These are phyloP conservation scores for Kwoniella dejecticola DNA, from an alignment of 768 basidiomycete species.

Conservation along the genomic window DNA sequence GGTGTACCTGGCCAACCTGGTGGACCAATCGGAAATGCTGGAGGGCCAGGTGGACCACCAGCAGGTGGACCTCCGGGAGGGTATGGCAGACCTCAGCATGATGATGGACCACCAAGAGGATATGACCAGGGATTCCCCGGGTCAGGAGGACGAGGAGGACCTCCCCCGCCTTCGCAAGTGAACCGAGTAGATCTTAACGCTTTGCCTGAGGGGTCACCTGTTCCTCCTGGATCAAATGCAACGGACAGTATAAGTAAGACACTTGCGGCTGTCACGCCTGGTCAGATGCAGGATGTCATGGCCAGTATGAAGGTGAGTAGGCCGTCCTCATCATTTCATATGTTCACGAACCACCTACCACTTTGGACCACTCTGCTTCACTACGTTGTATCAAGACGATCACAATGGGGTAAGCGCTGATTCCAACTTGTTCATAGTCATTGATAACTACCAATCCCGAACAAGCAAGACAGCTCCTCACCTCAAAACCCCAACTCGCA, in stretches of 20 bases:
- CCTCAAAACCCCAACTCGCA: constrained; percentile 85
- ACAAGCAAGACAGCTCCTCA: constrained; percentile 76
- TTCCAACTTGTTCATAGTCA: no score
- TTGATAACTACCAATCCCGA: constrained; percentile 90
- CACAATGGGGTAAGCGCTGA: neutral
- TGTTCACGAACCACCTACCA: no score
- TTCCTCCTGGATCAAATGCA: constrained; percentile 70
- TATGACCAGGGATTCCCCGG: constrained; percentile 13
- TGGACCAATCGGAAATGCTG: constrained; percentile 20
- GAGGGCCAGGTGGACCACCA: constrained; percentile 10
- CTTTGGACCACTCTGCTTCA: no score
- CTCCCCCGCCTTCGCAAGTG: constrained; percentile 9
- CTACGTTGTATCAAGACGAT: no score
- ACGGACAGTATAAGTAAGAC: constrained; percentile 83
- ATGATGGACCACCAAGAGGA: constrained; percentile 22
- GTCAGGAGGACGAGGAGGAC: constrained; percentile 3
- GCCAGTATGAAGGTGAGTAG: constrained; percentile 92
- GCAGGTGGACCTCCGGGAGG: constrained; percentile 1
- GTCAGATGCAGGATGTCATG: constrained; percentile 85
- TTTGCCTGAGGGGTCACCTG: constrained; percentile 74
- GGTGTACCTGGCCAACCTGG: constrained; percentile 22
- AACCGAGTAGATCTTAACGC: constrained; percentile 58
- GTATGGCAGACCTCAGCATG: constrained; percentile 2
- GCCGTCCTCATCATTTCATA: neutral
- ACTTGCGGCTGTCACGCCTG: constrained; percentile 78